Base-by-base conservation (phyloP, 768 basidiomycete genomes). In the Kwoniella dejecticola region DNA sequence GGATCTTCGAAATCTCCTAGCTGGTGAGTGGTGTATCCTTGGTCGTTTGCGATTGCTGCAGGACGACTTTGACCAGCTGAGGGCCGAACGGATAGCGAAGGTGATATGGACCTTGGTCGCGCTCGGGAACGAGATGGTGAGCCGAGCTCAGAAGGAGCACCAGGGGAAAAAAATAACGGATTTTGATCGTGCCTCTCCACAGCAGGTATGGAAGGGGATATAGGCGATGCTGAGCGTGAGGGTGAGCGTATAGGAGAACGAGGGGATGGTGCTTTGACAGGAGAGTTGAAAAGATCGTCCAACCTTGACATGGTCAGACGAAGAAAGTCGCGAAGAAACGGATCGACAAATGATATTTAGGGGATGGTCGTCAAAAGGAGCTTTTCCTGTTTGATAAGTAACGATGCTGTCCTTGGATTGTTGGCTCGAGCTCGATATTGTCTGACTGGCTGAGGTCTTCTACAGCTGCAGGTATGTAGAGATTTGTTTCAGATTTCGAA, bases 221-320 rank as follows among this genome's bases (percentile, higher is more conserved):
- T 24, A 42, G 55, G 49, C 7, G 66, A 54, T 29, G 44, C 12
- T 33, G 63, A 24, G 27, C 60, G 15, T 11, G 53, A 44, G 0
- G 54, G 67, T 38, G 41, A 42, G 10, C 41, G 10, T n/a, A 36
- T 40, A 10, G 52, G 52, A 12, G 55, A 41, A 4, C 52, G 60
- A n/a, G 60, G 38, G 1, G 66, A 65, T 4, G 71, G 61, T 1
- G 74, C 61, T 17, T 59, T 65, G 27, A 67, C 66, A 7, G 74
- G 74, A 1, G 71, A 70, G 46, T 72, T 70, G 66, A 75, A 75
- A 7, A 75, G 60, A 59, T 75, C 60, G 52, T 53, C 41, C 4
- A 74, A 64, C 40, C 54, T 67, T 59, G 65, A 46, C 62, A 63
- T 66, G n/a, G n/a, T n/a, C n/a, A n/a, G n/a, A n/a, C n/a, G n/a